Percentiles rank a stretch among this genome's conserved stretches.
Conservation (phyloP, 257 asterid genomes). For the Lycium ferocissimum region DNA sequence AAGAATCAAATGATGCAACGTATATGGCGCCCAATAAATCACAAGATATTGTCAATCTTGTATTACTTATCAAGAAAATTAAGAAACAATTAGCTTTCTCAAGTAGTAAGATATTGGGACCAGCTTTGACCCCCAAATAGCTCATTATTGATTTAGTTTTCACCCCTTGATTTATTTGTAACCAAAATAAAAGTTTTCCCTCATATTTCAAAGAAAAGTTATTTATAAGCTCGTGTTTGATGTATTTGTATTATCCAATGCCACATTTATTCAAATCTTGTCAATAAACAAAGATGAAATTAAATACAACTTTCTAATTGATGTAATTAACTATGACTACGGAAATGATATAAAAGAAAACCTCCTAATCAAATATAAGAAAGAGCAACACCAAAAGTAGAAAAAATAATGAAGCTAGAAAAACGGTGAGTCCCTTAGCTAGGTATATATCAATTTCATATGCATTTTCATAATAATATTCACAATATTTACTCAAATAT, state of each 20-base stretch:
- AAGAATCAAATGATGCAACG: not conserved
- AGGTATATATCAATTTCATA: no score
- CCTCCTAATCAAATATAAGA: no score
- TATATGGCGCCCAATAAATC: not conserved
- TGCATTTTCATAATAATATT: no score
- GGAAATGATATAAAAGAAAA: no score
- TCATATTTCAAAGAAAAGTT: not conserved
- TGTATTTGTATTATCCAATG: not conserved
- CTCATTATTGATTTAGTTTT: not conserved
- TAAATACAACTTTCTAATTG: no score
- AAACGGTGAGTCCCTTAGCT: no score
- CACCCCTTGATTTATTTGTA: not conserved
- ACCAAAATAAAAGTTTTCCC: not conserved
- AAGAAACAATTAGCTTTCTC: not conserved
- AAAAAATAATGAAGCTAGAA: no score
- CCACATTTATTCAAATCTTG: not conserved
- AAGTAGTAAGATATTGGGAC: not conserved
- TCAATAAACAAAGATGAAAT: not conserved
- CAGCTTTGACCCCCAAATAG: slow-evolving; percentile 15
- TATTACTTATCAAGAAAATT: not conserved
- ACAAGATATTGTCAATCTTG: not conserved
- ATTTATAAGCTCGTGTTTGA: not conserved
- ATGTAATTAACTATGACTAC: no score
- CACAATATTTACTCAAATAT: no score
- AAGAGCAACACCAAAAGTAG: no score